These are phyloP conservation scores for Colletotrichum cuscutae DNA, from an alignment of 2,329 filamentous ascomycete species.

Conservation along the genomic window DNA sequence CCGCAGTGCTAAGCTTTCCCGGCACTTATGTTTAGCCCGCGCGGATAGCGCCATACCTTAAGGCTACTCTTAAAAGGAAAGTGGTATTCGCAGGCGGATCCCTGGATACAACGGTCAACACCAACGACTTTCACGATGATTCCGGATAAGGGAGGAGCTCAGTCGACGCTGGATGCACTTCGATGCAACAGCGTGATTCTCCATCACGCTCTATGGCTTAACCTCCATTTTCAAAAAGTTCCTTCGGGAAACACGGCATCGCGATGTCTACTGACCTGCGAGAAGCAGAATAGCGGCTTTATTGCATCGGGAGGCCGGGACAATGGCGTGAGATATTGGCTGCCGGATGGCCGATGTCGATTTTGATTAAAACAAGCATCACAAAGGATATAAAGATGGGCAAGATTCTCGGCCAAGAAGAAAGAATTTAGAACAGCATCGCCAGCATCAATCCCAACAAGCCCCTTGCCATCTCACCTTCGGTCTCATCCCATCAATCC, in stretches of 20 bases:
- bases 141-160: slow-evolving; percentile 29
- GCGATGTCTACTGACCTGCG: slow-evolving; percentile 24
- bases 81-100: slow-evolving; percentile 16
- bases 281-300: slow-evolving; percentile 15
- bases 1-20: background rate
- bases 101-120: background rate
- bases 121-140: slow-evolving; percentile 14
- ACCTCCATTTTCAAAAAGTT: background rate
- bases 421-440: background rate
- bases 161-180: background rate
- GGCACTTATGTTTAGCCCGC: slow-evolving; percentile 12
- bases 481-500: background rate
- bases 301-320: background rate
- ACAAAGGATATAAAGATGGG: slow-evolving; percentile 6
- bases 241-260: slow-evolving; percentile 18
- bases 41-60: slow-evolving; percentile 1
- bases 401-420: background rate
- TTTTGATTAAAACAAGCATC: background rate
- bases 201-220: background rate
- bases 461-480: slow-evolving; percentile 6
- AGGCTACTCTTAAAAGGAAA: slow-evolving; percentile 17
- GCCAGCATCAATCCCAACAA: slow-evolving; percentile 12
- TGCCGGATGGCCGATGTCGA: background rate
- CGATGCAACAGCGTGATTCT: background rate
- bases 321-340: background rate